Conservation (phyloP, 140 eudicot species). For the Bidens hawaiensis region DNA sequence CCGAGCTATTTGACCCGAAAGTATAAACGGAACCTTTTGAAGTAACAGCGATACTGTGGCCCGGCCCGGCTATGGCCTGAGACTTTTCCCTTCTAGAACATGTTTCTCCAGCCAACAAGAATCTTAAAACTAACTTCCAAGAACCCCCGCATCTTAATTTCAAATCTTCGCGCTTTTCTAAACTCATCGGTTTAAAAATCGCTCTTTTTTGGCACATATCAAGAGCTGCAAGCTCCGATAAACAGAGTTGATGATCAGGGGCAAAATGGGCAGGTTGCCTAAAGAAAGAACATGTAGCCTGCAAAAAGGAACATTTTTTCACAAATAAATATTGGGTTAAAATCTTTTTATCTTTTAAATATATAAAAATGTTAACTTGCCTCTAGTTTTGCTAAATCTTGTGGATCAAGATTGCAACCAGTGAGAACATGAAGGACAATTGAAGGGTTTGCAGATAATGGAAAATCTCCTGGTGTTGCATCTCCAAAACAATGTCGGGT, state of each 20-base stretch:
- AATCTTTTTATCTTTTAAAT: background rate
- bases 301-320: conserved; percentile 32
- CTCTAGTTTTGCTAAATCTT: conserved; percentile 92
- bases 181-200: conserved; percentile 72
- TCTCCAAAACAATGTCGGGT: conserved; percentile 84
- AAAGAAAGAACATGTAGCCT: conserved; percentile 95
- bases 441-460: conserved; percentile 88
- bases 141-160: conserved; percentile 90
- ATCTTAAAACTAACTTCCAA: conserved; percentile 89
- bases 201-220: conserved; percentile 95
- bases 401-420: conserved; percentile 79
- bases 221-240: conserved; percentile 93
- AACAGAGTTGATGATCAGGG: conserved; percentile 81
- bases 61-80: conserved; percentile 97
- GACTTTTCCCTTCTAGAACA: conserved; percentile 87
- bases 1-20: conserved; percentile 84
- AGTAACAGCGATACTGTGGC: conserved; percentile 93
- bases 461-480: conserved; percentile 85
- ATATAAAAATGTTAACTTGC: conserved; percentile 50
- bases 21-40: conserved; percentile 76
- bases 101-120: conserved; percentile 88
- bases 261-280: conserved; percentile 87
- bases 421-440: conserved; percentile 95
- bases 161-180: conserved; percentile 47
- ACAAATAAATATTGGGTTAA: conserved; percentile 32